Evolutionary conservation across 441 rosid species (phyloP).

Genomic region (Populus hybrid): DNA sequence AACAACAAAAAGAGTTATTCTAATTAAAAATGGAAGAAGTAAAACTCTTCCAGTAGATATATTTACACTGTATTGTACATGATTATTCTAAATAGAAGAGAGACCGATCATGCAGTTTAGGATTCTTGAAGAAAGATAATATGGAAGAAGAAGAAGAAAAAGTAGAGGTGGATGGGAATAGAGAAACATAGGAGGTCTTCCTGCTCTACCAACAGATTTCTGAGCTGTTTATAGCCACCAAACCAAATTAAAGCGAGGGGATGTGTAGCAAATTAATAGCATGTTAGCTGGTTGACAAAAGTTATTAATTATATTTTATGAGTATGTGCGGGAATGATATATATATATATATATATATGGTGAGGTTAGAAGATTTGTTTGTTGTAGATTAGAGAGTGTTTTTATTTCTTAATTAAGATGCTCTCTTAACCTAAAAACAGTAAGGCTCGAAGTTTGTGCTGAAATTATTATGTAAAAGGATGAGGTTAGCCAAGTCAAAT

Average conservation of each 20-base stretch:
- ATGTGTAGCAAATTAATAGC: background rate
- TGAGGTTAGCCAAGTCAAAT: too few species aligned
- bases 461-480: too few species aligned
- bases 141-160: too few species aligned
- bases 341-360: too few species aligned
- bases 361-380: too few species aligned
- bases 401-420: too few species aligned
- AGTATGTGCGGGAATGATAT: too few species aligned
- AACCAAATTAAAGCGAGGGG: background rate
- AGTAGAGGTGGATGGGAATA: background rate
- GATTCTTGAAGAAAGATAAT: background rate
- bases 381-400: too few species aligned
- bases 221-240: background rate
- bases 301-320: too few species aligned
- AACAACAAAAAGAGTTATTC: conserved; percentile 18
- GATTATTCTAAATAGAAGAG: background rate
- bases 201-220: background rate
- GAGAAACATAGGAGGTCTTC: background rate
- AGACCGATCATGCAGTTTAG: background rate
- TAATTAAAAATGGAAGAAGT: conserved; percentile 1
- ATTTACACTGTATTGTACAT: background rate
- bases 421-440: too few species aligned
- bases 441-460: too few species aligned
- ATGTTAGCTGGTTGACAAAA: background rate
- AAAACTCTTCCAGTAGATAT: background rate